Conservation (phyloP, 202 grass and related monocot species). For the Brachypodium distachyon region DNA sequence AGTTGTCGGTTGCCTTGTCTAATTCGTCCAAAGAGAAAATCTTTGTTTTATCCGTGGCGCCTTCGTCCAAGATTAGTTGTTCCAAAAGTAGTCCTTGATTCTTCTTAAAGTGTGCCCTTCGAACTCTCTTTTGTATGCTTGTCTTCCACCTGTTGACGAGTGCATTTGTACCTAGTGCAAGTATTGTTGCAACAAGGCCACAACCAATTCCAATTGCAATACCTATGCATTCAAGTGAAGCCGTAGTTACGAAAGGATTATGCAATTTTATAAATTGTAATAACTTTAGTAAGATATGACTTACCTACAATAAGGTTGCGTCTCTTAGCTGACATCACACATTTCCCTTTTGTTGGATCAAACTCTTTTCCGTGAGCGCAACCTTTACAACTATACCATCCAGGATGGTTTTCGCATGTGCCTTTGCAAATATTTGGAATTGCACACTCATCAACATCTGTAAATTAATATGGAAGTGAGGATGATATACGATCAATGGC, state of each 20-base stretch:
- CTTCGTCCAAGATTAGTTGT: too few relatives aligned
- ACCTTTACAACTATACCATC: neutral
- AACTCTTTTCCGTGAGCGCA: neutral
- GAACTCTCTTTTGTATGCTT: neutral
- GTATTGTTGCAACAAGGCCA: neutral
- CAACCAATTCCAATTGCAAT: neutral
- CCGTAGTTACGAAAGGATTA: neutral
- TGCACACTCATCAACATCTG: neutral
- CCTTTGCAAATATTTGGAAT: neutral
- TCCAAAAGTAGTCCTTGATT: too few relatives aligned
- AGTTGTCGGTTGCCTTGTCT: slow-evolving; percentile 20
- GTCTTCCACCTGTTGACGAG: neutral
- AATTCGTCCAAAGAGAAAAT: too few relatives aligned
- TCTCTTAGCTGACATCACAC: neutral
- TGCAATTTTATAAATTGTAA: neutral
- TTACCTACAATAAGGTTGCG: neutral
- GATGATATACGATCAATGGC: too few relatives aligned
- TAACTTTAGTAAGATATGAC: neutral
- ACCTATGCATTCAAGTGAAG: neutral
- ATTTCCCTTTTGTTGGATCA: neutral
- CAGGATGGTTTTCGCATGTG: neutral
- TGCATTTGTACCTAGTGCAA: neutral
- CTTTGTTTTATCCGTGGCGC: too few relatives aligned
- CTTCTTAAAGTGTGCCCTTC: too few relatives aligned
- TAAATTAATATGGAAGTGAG: too few relatives aligned